Evolutionary conservation across 2,329 filamentous ascomycete genomes (phyloP), one percentile per base, ranked within the genome.

Genomic region (Myotisia sp.): DNA sequence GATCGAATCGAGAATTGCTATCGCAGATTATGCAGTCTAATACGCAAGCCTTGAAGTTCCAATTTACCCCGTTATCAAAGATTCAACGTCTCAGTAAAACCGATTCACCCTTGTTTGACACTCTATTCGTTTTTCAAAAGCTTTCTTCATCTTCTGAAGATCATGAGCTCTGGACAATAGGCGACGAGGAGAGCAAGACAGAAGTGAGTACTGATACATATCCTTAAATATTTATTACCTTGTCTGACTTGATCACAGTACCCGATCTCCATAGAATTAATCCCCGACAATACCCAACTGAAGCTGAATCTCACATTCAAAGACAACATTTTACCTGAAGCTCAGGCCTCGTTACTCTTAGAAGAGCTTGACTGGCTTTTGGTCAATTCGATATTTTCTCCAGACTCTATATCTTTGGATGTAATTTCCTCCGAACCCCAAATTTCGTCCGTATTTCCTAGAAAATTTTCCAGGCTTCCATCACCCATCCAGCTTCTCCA

Each of bases 121-220:
- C 84, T 0, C 64, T 94, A 1, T 73, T 94, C 39, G 79, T 83
- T 0, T 87, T 85, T 48, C 86, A 93, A 48, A 82, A 80, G 43
- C 48, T 63, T 38, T 44, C 57, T 33, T 34, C 36, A 10, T 12
- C 22, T 36, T 38, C 22, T 30, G 40, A 44, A 2, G 34, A 44
- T 10, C 37, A 52, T 1, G 27, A 49, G 3, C 58, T 65, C 0
- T 92, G 81, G 78, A 60, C 61, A 5, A 42, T 80, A 0, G 42
- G 71, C 1, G 61, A 72, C 10, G 84, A 92, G 38, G 62, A 71
- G 33, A 77, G 79, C 4, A 71, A 66, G 1, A 72, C 81, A 2
- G 81, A 92, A 45, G 60, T 62, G 52, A 43, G 58, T 47, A 26
- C 16, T 28, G n/a, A n/a, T n/a, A n/a, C n/a, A n/a, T n/a, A n/a